A percentile compares a stretch with the other conserved stretches of the same genome.
Conservation (phyloP, 1,139 yeast species). For the Pichia sp. region DNA sequence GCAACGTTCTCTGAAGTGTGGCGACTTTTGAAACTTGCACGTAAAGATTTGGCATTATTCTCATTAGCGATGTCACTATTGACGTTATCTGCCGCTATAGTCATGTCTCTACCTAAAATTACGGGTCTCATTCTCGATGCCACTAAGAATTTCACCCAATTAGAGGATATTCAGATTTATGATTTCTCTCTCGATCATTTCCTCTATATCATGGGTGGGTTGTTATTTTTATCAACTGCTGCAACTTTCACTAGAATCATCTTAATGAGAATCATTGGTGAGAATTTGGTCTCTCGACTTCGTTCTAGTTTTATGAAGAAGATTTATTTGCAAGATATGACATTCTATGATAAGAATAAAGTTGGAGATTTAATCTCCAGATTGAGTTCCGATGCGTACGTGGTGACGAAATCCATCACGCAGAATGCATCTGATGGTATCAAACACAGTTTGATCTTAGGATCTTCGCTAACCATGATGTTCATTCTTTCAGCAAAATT, state of each 20-base stretch:
- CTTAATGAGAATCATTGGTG: slow-evolving; percentile 71
- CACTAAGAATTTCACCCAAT: slow-evolving; percentile 31
- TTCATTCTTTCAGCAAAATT: slow-evolving; percentile 74
- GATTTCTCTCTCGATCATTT: slow-evolving; percentile 45
- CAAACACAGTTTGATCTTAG: slow-evolving; percentile 70
- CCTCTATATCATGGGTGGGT: slow-evolving; percentile 40
- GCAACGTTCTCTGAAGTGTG: slow-evolving; percentile 41
- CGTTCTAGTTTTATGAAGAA: slow-evolving; percentile 70
- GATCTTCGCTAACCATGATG: slow-evolving; percentile 85
- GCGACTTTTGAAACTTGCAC: slow-evolving; percentile 43
- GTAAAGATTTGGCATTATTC: slow-evolving; percentile 44
- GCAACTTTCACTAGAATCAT: slow-evolving; percentile 80
- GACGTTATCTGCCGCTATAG: slow-evolving; percentile 49
- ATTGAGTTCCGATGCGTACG: slow-evolving; percentile 81
- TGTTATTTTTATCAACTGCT: slow-evolving; percentile 61
- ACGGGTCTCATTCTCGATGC: slow-evolving; percentile 75
- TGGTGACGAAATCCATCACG: slow-evolving; percentile 81
- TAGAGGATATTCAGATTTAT: slow-evolving; percentile 34
- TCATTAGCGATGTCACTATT: slow-evolving; percentile 55
- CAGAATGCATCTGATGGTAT: slow-evolving; percentile 90
- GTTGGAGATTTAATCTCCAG: slow-evolving; percentile 92
- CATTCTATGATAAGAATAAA: slow-evolving; percentile 85
- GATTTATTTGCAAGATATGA: slow-evolving; percentile 80
- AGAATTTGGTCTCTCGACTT: slow-evolving; percentile 75
- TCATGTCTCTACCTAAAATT: slow-evolving; percentile 72